Conservation (phyloP, 2,329 filamentous ascomycete species). For the Macroventuria anomochaeta region DNA sequence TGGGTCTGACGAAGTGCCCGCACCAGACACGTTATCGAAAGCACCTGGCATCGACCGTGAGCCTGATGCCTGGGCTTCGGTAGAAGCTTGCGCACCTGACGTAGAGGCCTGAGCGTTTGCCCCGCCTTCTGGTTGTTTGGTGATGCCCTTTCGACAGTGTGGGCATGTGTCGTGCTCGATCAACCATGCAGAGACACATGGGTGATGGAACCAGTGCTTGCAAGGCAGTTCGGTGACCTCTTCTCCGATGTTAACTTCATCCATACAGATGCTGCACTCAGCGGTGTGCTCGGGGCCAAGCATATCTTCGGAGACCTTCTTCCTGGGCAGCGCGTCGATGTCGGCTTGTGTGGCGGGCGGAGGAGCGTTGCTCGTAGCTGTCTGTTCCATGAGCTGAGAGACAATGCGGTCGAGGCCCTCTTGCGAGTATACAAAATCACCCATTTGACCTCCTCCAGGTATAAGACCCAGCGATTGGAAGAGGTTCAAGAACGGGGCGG, state of each 20-base stretch:
- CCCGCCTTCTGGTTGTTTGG: constrained; percentile 41
- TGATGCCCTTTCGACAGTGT: constrained; percentile 69
- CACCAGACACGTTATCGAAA: constrained; percentile 28
- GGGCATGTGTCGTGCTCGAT: constrained; percentile 93
- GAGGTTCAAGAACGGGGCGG: constrained; percentile 54
- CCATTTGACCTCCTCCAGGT: constrained; percentile 55
- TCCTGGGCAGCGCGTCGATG: constrained; percentile 75
- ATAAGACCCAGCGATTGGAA: constrained; percentile 46
- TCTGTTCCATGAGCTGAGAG: constrained; percentile 84
- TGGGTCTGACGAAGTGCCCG: constrained; percentile 30
- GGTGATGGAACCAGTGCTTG: constrained; percentile 90
- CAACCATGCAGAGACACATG: constrained; percentile 83
- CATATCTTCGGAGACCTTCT: constrained; percentile 72
- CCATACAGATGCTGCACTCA: constrained; percentile 96
- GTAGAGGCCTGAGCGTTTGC: constrained; percentile 18
- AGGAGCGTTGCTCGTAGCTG: constrained; percentile 76
- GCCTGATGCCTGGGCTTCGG: constrained; percentile 15
- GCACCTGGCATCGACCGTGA: constrained; percentile 39
- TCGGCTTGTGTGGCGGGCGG: constrained; percentile 79
- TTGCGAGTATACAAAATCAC: constrained; percentile 89
- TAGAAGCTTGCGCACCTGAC: constrained; percentile 13
- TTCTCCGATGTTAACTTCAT: constrained; percentile 74
- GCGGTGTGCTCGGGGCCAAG: constrained; percentile 69
- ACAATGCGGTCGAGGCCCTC: constrained; percentile 90
- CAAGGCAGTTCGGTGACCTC: constrained; percentile 82